Evolutionary conservation across 176 grass and related monocot species (phyloP), one percentile per base, ranked within the genome.

Genomic region (Carex parvula): DNA sequence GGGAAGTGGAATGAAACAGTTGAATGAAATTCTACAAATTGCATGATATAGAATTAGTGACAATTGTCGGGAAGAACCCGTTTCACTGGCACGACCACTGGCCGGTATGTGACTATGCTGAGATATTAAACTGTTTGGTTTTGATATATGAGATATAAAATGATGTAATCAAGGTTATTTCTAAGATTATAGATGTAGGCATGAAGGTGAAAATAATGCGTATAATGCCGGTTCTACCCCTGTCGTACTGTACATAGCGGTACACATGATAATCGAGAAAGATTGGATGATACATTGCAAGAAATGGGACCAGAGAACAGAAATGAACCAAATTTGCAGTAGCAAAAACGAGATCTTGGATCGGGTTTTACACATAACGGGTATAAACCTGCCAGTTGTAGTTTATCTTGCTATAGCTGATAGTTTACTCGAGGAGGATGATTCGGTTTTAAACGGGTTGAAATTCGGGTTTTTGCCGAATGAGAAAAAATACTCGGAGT

Each of bases 281-380:
- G 96, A 99, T 84, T 99, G 96, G 96, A 95, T 99, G 93, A 99
- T 99, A 57, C 96, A 99, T 89, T 99, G 96, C 86, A 99, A 95
- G 85, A 99, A 99, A 60, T 89, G 91, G 89, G 93, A 99, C 84
- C 91, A 90, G 72, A 89, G 90, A 53, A 83, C 88, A 22, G 84
- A 84, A 17, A 89, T 84, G 11, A 89, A 90, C 37, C 86, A 99
- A 88, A 99, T 99, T 53, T 99, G 96, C 83, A 99, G 96, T 60
- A 93, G 89, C 85, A 99, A 99, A 88, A 64, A 87, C 46, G 92
- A 99, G 87, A 99, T 99, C 8, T 90, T 92, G 86, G 84, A 99
- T 86, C 90, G 94, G 86, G 91, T 99, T 56, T 91, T 89, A n/a
- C 93, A 91, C 67, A 95, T 95, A 61, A 89, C 75, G 13, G 86